Evolutionary conservation across 225 moss, liverwort and hornwort species (phyloP).

Genomic region (Sphagnum contortum): DNA sequence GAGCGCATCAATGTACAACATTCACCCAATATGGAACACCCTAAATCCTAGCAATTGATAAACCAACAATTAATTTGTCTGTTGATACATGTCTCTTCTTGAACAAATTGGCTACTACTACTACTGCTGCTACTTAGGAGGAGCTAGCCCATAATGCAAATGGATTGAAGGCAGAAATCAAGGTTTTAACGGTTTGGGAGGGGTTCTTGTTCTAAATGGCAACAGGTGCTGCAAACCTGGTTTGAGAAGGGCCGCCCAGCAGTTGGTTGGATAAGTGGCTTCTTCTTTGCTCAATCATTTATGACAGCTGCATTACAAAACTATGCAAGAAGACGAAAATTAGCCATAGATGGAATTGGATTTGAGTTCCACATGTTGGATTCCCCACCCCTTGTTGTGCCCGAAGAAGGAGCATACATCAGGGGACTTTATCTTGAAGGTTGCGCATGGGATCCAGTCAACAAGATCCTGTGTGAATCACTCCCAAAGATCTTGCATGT

Average conservation of each 20-base stretch:
- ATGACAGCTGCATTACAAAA: constrained; percentile 95
- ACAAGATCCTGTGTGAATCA: constrained; percentile 68
- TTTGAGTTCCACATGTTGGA: constrained; percentile 72
- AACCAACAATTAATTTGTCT: too few species aligned
- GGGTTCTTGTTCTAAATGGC: too few species aligned
- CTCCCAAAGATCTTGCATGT: constrained; percentile 72
- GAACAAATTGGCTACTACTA: too few species aligned
- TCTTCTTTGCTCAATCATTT: constrained; percentile 97
- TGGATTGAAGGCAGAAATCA: too few species aligned
- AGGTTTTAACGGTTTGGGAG: too few species aligned
- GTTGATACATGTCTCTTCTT: too few species aligned
- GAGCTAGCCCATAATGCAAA: too few species aligned
- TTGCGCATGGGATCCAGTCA: constrained; percentile 54
- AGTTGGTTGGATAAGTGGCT: constrained; percentile 80
- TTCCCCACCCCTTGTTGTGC: constrained; percentile 32
- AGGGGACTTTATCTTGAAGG: constrained; percentile 72
- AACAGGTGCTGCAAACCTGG: constrained; percentile 60
- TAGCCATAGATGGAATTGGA: constrained; percentile 88
- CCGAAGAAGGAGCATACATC: constrained; percentile 69
- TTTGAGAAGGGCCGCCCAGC: constrained; percentile 59
- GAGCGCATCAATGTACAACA: constrained; percentile 43
- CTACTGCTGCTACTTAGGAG: too few species aligned
- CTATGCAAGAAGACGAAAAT: constrained; percentile 54
- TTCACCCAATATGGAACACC: background rate
- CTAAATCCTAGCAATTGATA: too few species aligned